Conservation (phyloP, 345 rosid species). For the Lepidium didymum region DNA sequence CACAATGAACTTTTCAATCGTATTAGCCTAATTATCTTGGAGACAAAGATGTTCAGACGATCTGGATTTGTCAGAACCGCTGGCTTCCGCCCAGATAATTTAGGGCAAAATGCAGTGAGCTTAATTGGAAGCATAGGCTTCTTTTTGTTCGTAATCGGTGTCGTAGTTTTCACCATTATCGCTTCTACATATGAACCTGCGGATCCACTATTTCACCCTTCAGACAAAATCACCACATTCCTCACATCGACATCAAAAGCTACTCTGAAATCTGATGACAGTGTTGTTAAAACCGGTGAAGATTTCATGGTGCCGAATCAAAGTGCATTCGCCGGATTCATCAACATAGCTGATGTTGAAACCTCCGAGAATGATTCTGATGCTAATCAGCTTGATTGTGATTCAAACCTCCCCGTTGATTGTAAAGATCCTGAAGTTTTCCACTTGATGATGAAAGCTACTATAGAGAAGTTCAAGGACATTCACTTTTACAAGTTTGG, state of each 20-base stretch:
- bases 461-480: constrained; percentile 74
- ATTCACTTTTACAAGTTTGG: constrained; percentile 86
- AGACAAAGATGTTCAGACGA: constrained; percentile 48
- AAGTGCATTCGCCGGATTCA: constrained; percentile 50
- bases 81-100: too few relatives aligned
- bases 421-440: constrained; percentile 84
- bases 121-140: too few relatives aligned
- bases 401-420: constrained; percentile 45
- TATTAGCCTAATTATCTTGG: too few relatives aligned
- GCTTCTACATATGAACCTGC: constrained; percentile 88
- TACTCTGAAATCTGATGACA: constrained; percentile 62
- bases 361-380: not conserved
- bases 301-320: constrained; percentile 78
- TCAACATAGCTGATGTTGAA: constrained; percentile 58
- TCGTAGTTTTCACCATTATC: constrained; percentile 74
- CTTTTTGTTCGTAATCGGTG: constrained; percentile 65
- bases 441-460: constrained; percentile 72
- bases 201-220: constrained; percentile 78
- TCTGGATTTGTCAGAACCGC: constrained; percentile 39
- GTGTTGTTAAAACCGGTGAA: constrained; percentile 74
- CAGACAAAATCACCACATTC: constrained; percentile 64
- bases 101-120: too few relatives aligned
- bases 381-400: constrained; percentile 30
- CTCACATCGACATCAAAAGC: constrained; percentile 72
- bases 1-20: too few relatives aligned